Evolutionary conservation across 2,329 filamentous ascomycete species (phyloP), one percentile per base, ranked within the genome.

Genomic region (Trichoderma koningiopsis): DNA sequence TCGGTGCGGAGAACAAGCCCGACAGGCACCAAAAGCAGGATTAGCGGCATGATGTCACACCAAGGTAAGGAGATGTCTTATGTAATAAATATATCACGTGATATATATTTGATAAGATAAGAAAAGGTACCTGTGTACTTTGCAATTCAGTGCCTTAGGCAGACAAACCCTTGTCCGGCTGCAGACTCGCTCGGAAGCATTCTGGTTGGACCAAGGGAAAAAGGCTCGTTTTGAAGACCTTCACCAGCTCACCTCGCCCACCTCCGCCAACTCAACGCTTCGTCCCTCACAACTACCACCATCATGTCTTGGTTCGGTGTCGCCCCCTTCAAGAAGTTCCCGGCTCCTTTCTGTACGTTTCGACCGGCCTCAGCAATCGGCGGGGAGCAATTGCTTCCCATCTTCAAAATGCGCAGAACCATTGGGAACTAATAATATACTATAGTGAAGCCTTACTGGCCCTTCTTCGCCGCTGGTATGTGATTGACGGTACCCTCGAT

Each of bases 391-490:
- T 68, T 69, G 47, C 47, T 49, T 49, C 47, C 3, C 69, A 70
- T 66, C 63, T 68, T 64, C 72, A 55, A 55, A 35, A 52, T 40
- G 24, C 24, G 24, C 7, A 59, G 6, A 29, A 35, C 3, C 13
- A 10, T 77, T 78, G 72, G 4, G 4, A 77, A 77, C 72, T 73
- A 68, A 73, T 69, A 72, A 43, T 24, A 14, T 56, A 70, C 56
- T 78, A 81, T 80, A 98, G 95, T 93, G 85, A 88, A 89, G 87
- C 94, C 95, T 77, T 90, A 96, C 90, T 89, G 89, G 82, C 95
- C 95, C 76, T 98, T 98, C 89, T 96, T 94, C 87, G 87, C 88
- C 83, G 95, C 95, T 81, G 94, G 95, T 97, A 96, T 80, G 92
- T 86, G 68, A 72, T 74, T 75, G 24, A 43, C 37, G 64, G 53